Evolutionary conservation across 2,329 filamentous ascomycete genomes (phyloP).

Genomic region (Phyllosticta capitalensis): DNA sequence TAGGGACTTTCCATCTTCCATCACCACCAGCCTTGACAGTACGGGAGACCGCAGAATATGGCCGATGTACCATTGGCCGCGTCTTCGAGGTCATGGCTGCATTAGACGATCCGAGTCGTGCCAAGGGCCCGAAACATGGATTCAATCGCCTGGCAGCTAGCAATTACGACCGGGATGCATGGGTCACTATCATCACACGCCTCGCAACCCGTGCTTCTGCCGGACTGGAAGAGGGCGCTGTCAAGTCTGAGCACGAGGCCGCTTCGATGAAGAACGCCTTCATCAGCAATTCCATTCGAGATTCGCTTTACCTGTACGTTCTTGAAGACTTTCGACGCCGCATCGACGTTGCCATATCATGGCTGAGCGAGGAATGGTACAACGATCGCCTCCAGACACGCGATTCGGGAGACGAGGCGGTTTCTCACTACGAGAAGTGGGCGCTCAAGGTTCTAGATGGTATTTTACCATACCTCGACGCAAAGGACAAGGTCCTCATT

Average conservation of each 20-base stretch:
- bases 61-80: conserved; percentile 62
- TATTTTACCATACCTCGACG: conserved; percentile 83
- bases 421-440: conserved; percentile 66
- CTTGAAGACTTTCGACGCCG: conserved; percentile 85
- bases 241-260: conserved; percentile 45
- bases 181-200: conserved; percentile 79
- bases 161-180: conserved; percentile 76
- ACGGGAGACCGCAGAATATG: conserved; percentile 62
- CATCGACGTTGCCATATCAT: conserved; percentile 82
- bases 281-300: conserved; percentile 63
- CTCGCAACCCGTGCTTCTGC: conserved; percentile 71
- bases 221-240: conserved; percentile 51
- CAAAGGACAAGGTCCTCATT: conserved; percentile 80
- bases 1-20: conserved; percentile 70
- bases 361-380: conserved; percentile 98
- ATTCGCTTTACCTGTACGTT: conserved; percentile 73
- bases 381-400: conserved; percentile 58
- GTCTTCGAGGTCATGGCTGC: conserved; percentile 70
- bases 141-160: conserved; percentile 78
- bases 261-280: conserved; percentile 22
- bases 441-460: conserved; percentile 75
- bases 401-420: conserved; percentile 34
- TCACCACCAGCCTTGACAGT: conserved; percentile 64
- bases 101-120: conserved; percentile 54
- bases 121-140: conserved; percentile 47